Conservation (phyloP, 257 asterid species). For the Scutellaria baicalensis region DNA sequence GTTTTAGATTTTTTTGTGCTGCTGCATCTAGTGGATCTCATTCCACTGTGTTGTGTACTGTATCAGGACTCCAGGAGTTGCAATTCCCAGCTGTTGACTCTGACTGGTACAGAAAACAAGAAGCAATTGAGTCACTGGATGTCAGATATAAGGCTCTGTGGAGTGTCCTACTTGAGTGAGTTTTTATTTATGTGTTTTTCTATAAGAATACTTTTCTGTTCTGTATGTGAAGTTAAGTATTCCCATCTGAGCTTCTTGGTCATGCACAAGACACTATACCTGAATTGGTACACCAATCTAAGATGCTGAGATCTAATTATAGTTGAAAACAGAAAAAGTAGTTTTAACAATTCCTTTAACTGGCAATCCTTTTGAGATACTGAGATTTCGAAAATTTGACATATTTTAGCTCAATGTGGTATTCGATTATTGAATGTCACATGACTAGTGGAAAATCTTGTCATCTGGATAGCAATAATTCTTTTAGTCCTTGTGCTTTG, state of each 20-base stretch:
- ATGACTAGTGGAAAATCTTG: background rate
- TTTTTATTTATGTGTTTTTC: constrained; percentile 16
- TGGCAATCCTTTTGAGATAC: background rate
- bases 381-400: background rate
- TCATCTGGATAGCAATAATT: background rate
- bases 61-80: constrained; percentile 57
- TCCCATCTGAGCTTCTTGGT: background rate
- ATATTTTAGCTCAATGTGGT: too few relatives aligned
- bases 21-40: constrained; percentile 14
- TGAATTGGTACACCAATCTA: background rate
- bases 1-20: constrained; percentile 9
- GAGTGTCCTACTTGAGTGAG: constrained; percentile 61
- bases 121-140: constrained; percentile 69
- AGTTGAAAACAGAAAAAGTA: background rate
- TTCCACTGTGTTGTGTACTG: constrained; percentile 5
- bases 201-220: constrained; percentile 8
- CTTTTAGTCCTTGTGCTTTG: background rate
- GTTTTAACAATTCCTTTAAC: background rate
- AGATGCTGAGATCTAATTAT: constrained; percentile 5
- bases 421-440: background rate
- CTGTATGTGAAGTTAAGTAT: background rate
- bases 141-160: constrained; percentile 65
- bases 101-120: constrained; percentile 58
- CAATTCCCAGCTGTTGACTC: constrained; percentile 49
- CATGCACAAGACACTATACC: background rate